phyloP scores from a whole-genome alignment of 1,284 basidiomycete species.

The Vanrija sp. region DNA sequence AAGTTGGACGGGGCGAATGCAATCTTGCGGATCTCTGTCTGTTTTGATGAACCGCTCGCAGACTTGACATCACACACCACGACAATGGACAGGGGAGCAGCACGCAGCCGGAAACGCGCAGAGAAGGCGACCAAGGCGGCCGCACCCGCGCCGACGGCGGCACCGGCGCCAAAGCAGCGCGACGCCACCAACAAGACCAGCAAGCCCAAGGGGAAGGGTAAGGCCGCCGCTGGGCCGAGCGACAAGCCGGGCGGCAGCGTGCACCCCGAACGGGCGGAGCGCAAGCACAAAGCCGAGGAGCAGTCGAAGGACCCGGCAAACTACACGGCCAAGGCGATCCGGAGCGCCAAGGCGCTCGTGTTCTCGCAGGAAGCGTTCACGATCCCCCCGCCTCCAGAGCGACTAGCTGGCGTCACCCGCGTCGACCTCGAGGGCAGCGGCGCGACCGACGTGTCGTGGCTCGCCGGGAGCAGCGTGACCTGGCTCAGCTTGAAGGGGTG shows the following conservation, averaged over 20 bases:
- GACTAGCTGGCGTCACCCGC: slow-evolving; percentile 27
- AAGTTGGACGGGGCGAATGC: background rate
- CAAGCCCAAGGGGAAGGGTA: slow-evolving; percentile 2
- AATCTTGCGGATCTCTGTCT: background rate
- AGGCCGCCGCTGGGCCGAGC: background rate
- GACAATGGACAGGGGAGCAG: slow-evolving; percentile 44
- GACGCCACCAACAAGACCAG: background rate
- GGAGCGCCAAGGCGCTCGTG: slow-evolving; percentile 33
- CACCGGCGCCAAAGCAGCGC: slow-evolving; percentile 1
- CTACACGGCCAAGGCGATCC: slow-evolving; percentile 43
- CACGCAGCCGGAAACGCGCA: slow-evolving; percentile 35
- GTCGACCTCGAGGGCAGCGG: slow-evolving; percentile 39
- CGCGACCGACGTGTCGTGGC: slow-evolving; percentile 34
- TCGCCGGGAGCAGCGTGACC: slow-evolving; percentile 29
- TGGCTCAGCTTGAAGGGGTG: slow-evolving; percentile 43
- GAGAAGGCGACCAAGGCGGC: slow-evolving; percentile 4
- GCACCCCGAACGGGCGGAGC: slow-evolving; percentile 1
- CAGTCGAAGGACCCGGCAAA: slow-evolving; percentile 25
- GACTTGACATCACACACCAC: background rate
- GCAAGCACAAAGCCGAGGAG: slow-evolving; percentile 3
- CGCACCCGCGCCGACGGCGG: background rate
- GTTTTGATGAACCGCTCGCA: background rate
- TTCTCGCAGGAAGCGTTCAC: slow-evolving; percentile 30
- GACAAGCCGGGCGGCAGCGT: background rate
- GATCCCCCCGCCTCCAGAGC: slow-evolving; percentile 31